These are phyloP conservation scores for Pythium aquatile DNA, from an alignment of 352 stramenopile species.

Conservation along the genomic window DNA sequence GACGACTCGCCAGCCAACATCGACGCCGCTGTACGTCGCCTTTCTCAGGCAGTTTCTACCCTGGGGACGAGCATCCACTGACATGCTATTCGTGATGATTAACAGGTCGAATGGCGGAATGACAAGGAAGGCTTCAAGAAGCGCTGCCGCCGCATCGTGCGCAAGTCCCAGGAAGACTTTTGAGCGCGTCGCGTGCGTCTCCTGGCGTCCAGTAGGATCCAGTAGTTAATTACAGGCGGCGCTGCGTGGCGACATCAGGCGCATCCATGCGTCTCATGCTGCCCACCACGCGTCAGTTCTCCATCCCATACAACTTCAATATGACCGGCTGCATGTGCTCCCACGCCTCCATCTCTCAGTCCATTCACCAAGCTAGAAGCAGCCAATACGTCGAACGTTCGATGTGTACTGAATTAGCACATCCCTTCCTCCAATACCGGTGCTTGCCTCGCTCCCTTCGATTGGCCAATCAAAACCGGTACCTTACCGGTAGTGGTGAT, in stretches of 20 bases:
- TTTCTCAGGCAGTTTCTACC: neutral
- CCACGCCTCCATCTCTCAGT: neutral
- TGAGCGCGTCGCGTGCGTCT: conserved; percentile 36
- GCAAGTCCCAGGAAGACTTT: conserved; percentile 93
- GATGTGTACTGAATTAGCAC: conserved; percentile 18
- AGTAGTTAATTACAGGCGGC: conserved; percentile 3
- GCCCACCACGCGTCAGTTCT: neutral
- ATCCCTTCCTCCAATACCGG: neutral
- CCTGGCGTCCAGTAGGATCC: neutral
- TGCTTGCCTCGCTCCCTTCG: neutral
- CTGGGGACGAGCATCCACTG: no score
- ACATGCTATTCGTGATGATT: no score
- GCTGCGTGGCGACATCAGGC: neutral
- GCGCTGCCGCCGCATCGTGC: conserved; percentile 86
- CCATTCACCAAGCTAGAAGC: neutral
- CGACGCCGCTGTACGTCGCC: conserved; percentile 91
- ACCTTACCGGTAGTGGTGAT: conserved; percentile 13
- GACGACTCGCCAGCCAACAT: conserved; percentile 99
- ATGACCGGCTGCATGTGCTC: neutral
- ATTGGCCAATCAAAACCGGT: conserved; percentile 14
- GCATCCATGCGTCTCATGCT: neutral
- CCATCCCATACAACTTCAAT: conserved; percentile 1
- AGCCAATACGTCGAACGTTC: conserved; percentile 15
- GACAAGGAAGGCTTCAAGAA: conserved; percentile 95
- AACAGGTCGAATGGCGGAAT: conserved; percentile 88